Percentiles rank a stretch among this genome's conserved stretches.
These are phyloP conservation scores for Carpinus viminea DNA, from an alignment of 306 rosid genomes.

Conservation along the genomic window DNA sequence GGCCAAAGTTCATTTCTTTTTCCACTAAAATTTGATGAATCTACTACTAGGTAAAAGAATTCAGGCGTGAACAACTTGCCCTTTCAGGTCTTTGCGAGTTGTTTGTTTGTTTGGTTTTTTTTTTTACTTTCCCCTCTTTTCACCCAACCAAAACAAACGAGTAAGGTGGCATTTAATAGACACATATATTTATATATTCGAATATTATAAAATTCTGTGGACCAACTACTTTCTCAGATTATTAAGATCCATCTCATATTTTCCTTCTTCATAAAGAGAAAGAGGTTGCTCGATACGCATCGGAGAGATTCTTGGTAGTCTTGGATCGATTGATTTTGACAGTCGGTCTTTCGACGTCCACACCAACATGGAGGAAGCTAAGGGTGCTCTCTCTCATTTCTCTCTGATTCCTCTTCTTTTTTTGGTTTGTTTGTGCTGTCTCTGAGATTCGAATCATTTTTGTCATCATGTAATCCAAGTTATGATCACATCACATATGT, in stretches of 20 bases:
- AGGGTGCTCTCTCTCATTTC: conserved; percentile 25
- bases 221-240: not conserved
- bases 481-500: too few species aligned
- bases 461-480: not conserved
- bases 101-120: too few species aligned
- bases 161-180: not conserved
- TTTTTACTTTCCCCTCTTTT: too few species aligned
- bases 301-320: conserved; percentile 1
- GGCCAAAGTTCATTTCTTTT: too few species aligned
- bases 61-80: too few species aligned
- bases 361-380: conserved; percentile 47
- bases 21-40: too few species aligned
- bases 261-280: not conserved
- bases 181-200: too few species aligned
- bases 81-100: too few species aligned
- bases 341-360: conserved; percentile 2
- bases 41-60: too few species aligned
- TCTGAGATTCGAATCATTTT: not conserved
- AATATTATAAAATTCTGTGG: not conserved
- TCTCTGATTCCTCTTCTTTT: not conserved
- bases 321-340: conserved; percentile 3
- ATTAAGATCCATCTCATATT: not conserved
- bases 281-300: not conserved
- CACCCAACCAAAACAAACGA: not conserved
- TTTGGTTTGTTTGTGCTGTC: not conserved